A percentile compares a stretch with the other conserved stretches of the same genome.
These are phyloP conservation scores for Ziziphus jujuba DNA, from an alignment of 306 rosid species.

Conservation along the genomic window DNA sequence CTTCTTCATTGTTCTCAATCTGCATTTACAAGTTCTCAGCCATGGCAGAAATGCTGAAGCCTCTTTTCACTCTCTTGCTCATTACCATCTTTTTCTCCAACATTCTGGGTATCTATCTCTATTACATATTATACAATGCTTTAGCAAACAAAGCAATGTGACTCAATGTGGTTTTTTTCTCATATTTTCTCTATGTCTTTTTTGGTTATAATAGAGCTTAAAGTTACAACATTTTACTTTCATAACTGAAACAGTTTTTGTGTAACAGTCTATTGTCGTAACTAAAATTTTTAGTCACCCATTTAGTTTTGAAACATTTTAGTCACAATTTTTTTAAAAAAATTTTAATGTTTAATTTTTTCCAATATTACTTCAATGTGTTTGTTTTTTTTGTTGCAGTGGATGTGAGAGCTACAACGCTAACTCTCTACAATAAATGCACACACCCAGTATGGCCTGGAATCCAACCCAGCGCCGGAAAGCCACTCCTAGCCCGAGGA, in stretches of 20 bases:
- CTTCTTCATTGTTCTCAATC: not conserved
- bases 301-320: too few species aligned
- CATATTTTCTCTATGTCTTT: too few species aligned
- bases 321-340: too few species aligned
- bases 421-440: conserved; percentile 72
- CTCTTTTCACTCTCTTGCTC: conserved; percentile 37
- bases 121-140: not conserved
- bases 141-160: not conserved
- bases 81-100: conserved; percentile 26
- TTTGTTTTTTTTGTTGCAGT: too few species aligned
- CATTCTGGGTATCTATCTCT: conserved; percentile 22
- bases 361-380: too few species aligned
- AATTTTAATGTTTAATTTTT: too few species aligned
- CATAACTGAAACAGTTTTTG: too few species aligned
- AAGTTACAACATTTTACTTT: too few species aligned
- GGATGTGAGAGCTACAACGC: conserved; percentile 36
- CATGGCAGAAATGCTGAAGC: conserved; percentile 36
- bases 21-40: conserved; percentile 4
- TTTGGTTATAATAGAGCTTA: too few species aligned
- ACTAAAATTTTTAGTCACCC: too few species aligned
- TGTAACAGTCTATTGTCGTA: too few species aligned
- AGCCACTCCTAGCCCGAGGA: conserved; percentile 76
- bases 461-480: conserved; percentile 83
- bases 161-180: not conserved
- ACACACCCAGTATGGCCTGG: conserved; percentile 93